Evolutionary conservation across 352 stramenopile genomes (phyloP).

Genomic region (Aphanomyces astaci): DNA sequence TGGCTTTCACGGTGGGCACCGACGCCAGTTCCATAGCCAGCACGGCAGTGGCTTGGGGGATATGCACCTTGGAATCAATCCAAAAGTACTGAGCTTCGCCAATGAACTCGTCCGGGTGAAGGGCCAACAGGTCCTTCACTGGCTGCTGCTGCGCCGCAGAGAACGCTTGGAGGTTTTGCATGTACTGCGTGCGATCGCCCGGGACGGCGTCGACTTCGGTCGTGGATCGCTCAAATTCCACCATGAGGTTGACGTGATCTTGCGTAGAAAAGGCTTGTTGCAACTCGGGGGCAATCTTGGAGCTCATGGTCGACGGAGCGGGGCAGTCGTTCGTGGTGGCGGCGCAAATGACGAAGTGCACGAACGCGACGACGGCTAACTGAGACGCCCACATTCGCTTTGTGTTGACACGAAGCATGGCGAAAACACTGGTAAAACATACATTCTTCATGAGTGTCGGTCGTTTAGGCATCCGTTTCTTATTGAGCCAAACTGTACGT

Average conservation of each 20-base stretch:
- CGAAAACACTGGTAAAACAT: no score
- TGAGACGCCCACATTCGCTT: not conserved
- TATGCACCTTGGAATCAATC: slow-evolving; percentile 57
- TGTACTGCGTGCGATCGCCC: slow-evolving; percentile 36
- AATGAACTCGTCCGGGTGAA: slow-evolving; percentile 28
- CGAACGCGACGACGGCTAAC: not conserved
- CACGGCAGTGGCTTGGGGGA: slow-evolving; percentile 34
- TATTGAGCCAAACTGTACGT: no score
- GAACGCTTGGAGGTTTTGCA: slow-evolving; percentile 43
- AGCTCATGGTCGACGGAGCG: not conserved
- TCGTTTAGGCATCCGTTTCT: no score
- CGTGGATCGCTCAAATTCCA: slow-evolving; percentile 39
- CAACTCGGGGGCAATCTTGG: slow-evolving; percentile 36
- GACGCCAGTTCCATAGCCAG: slow-evolving; percentile 36
- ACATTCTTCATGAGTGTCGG: no score
- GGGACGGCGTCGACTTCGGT: slow-evolving; percentile 21
- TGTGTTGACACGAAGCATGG: not conserved
- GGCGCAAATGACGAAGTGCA: not conserved
- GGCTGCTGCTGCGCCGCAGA: slow-evolving; percentile 37
- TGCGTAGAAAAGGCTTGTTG: slow-evolving; percentile 29
- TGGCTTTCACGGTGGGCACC: slow-evolving; percentile 37
- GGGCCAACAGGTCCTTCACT: slow-evolving; percentile 37
- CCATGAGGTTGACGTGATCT: slow-evolving; percentile 39
- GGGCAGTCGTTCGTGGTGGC: not conserved
- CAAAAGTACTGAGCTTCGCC: slow-evolving; percentile 40